Evolutionary conservation across 1,139 yeast species (phyloP), one percentile per base, ranked within the genome.

Genomic region (Zygosaccharomyces sapae): DNA sequence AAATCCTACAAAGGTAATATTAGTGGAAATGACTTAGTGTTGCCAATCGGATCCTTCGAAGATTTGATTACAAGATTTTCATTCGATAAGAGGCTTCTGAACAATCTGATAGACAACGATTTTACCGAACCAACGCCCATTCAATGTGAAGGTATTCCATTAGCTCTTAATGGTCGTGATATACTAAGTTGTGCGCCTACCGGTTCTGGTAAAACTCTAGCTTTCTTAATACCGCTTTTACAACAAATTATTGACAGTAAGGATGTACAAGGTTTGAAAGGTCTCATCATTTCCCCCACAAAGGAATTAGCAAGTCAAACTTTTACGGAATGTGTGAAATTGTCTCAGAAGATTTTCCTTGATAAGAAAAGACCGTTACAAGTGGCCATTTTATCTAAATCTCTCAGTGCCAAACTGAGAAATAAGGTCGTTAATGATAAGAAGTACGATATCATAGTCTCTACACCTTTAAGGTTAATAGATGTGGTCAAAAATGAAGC

Each of bases 101-200:
- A 75, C 34, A 89, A 90, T 59, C 70, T 92, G 51, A 72, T 83
- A 25, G 77, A 77, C 13, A 77, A 82, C 44, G 86, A 82, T 46
- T 90, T 89, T 61, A 76, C 80, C 3, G 86, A 81, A 53, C 98
- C 98, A 5, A 92, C 98, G 0, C 81, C 97, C 1, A 86, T 92
- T 56, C 98, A 92, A 70, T 79, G 90, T 56, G 96, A 88, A 65
- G 77, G 87, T 1, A 81, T 89, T 33, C 96, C 96, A 1, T 70
- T 80, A 16, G 70, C 86, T 30, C 70, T 86, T 43, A 72, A 76
- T 43, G 74, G 72, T 22, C 76, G 92, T 51, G 96, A 88, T 61
- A 63, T 88, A 41, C 72, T 88, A 48, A 95, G 94, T 1, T 86
- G 95, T 72, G 96, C 96, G 0, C 96, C 96, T 36, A 88, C 96